Evolutionary conservation across 164 flowering plant species (phyloP).

Genomic region (Umbellularia californica): DNA sequence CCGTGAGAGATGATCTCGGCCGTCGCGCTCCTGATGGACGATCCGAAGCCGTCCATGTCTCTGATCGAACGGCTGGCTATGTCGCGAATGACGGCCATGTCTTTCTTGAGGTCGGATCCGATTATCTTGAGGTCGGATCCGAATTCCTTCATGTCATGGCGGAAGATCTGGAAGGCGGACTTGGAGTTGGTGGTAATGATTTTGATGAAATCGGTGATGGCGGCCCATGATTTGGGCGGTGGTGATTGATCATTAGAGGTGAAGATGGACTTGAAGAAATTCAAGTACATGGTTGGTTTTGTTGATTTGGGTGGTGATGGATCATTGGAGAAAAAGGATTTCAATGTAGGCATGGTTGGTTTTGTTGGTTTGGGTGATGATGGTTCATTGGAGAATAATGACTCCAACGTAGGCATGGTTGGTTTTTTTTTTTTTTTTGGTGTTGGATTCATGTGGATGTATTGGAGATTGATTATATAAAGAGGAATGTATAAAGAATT

Average conservation of each 20-base stretch:
- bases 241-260: conserved; percentile 19
- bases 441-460: no score
- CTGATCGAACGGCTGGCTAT: conserved; percentile 57
- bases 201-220: conserved; percentile 56
- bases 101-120: conserved; percentile 57
- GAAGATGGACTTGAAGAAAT: conserved; percentile 79
- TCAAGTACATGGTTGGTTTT: conserved; percentile 26
- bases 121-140: conserved; percentile 52
- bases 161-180: conserved; percentile 55
- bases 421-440: no score
- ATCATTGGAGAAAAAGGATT: no score
- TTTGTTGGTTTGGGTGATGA: no score
- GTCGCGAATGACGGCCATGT: conserved; percentile 53
- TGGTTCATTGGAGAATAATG: no score
- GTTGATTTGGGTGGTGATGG: no score
- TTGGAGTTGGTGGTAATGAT: conserved; percentile 62
- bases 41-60: conserved; percentile 65
- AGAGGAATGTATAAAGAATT: no score
- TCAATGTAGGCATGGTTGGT: no score
- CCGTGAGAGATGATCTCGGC: conserved; percentile 58
- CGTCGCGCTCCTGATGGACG: conserved; percentile 57
- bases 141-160: conserved; percentile 71
- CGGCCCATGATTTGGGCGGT: no score
- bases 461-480: no score
- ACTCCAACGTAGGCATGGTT: no score